Base-by-base conservation (phyloP, 495 filamentous ascomycete genomes). In the Neurospora hispaniola region DNA sequence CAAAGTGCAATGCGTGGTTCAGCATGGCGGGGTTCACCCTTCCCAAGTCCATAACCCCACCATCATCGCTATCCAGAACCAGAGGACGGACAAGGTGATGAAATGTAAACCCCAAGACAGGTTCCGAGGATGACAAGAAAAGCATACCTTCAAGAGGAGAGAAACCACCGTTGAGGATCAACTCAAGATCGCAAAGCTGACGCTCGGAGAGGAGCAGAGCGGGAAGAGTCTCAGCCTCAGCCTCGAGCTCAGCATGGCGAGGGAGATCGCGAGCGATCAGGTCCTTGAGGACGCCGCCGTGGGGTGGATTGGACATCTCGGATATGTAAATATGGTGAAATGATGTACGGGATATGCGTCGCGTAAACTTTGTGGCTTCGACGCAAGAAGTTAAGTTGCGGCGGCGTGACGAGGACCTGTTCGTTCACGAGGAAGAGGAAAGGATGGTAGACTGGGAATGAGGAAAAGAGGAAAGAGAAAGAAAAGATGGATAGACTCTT, bases 201-300 rank as follows among this genome's bases (percentile, higher is more conserved):
- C 96, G 89, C 88, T 99, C 96, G 43, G 88, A 90, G 76, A 99
- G 88, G 66, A 91, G 83, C 76, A 99, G 88, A 18, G 96, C 93
- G 42, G 93, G 93, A 59, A 98, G 88, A 11, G 80, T 90, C 84
- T 97, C 94, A 11, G 95, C 94, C 83, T 99, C 96, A 38, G 86
- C 88, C 10, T 85, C 85, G 70, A 99, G 90, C 82, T 96, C 82
- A 42, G 85, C 83, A 68, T 95, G 90, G 75, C 91, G 89, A 70
- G 90, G 90, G 71, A 88, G 85, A 88, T 99, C 96, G 84, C 96
- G 89, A 43, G 95, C 95, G 73, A 98, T 81, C 78, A 99, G 89
- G 86, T 99, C 96, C 89, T 98, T 98, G 76, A 99, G 91, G 84
- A 95, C 86, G 81, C 96, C 96, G 84, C 96, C 96, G 84, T 99